Conservation (phyloP, 208 protist genomes). For the Endotrypanum monterogeii region DNA sequence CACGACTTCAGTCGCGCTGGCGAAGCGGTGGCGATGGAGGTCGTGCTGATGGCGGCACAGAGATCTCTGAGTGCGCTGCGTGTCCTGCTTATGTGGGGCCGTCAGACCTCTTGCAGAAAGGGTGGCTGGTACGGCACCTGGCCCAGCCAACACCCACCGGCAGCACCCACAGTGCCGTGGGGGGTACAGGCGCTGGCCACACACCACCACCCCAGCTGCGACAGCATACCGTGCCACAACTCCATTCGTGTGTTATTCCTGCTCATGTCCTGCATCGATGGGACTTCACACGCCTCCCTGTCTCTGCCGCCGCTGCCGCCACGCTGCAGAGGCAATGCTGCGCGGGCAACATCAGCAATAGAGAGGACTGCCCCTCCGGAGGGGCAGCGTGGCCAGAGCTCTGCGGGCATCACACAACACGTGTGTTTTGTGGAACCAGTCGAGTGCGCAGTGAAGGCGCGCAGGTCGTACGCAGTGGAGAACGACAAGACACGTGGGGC, state of each 20-base stretch:
- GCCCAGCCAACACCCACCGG: neutral
- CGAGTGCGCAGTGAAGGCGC: neutral
- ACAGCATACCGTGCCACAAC: neutral
- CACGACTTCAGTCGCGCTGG: neutral
- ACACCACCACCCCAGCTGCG: neutral
- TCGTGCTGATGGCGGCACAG: too few relatives aligned
- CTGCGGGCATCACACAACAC: neutral
- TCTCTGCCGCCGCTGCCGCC: constrained; percentile 14
- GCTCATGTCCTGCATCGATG: constrained; percentile 22
- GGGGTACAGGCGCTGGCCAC: neutral
- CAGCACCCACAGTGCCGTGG: neutral
- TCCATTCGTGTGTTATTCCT: constrained; percentile 10
- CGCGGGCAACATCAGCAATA: neutral
- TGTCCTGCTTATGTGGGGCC: neutral
- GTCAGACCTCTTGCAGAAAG: constrained; percentile 3
- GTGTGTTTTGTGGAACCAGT: neutral
- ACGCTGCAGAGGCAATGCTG: neutral
- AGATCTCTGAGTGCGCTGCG: neutral
- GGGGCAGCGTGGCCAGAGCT: neutral
- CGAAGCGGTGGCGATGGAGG: too few relatives aligned
- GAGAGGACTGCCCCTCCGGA: neutral
- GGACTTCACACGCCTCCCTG: constrained; percentile 24
- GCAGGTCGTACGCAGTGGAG: neutral
- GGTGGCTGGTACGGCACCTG: constrained; percentile 14
- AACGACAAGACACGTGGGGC: neutral